Conservation (phyloP, 2,329 filamentous ascomycete species). For the Ophiocordyceps camponoti-rufipedis region DNA sequence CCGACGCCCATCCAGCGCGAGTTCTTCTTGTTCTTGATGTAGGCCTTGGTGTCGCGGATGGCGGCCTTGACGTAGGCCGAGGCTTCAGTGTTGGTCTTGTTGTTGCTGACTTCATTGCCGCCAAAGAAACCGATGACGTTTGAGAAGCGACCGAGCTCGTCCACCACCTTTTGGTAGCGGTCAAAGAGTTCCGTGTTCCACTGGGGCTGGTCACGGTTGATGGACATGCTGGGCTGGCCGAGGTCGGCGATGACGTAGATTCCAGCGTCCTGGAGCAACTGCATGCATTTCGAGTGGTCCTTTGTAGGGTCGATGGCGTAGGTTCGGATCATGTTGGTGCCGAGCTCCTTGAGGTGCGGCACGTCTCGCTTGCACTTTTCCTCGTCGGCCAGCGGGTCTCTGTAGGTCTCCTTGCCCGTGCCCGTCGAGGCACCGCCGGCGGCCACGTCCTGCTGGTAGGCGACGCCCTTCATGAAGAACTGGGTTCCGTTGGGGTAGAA, state of each 20-base stretch:
- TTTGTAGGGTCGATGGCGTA: slow-evolving; percentile 73
- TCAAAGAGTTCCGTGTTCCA: slow-evolving; percentile 67
- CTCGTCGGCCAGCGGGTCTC: slow-evolving; percentile 64
- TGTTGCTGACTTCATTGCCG: slow-evolving; percentile 92
- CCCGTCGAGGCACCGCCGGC: slow-evolving; percentile 30
- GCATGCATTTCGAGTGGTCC: slow-evolving; percentile 76
- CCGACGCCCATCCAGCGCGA: slow-evolving; percentile 75
- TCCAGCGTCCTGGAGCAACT: slow-evolving; percentile 58
- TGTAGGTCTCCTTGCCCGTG: slow-evolving; percentile 34
- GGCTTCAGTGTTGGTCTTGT: slow-evolving; percentile 70
- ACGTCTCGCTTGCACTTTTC: slow-evolving; percentile 68
- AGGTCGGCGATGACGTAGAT: slow-evolving; percentile 95
- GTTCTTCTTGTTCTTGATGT: slow-evolving; percentile 69
- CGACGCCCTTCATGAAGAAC: slow-evolving; percentile 77
- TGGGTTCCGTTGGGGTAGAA: slow-evolving; percentile 60
- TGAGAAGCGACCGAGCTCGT: slow-evolving; percentile 62
- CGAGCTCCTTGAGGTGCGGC: slow-evolving; percentile 56
- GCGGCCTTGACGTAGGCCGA: slow-evolving; percentile 96
- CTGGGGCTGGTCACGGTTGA: slow-evolving; percentile 60
- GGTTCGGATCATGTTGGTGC: slow-evolving; percentile 86
- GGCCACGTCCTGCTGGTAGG: slow-evolving; percentile 72
- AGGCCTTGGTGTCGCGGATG: slow-evolving; percentile 86
- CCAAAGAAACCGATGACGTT: slow-evolving; percentile 97
- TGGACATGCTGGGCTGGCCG: slow-evolving; percentile 62
- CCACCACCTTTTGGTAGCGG: slow-evolving; percentile 72